phyloP scores from a whole-genome alignment of 2,329 filamentous ascomycete species.

The Aspergillus awamori region DNA sequence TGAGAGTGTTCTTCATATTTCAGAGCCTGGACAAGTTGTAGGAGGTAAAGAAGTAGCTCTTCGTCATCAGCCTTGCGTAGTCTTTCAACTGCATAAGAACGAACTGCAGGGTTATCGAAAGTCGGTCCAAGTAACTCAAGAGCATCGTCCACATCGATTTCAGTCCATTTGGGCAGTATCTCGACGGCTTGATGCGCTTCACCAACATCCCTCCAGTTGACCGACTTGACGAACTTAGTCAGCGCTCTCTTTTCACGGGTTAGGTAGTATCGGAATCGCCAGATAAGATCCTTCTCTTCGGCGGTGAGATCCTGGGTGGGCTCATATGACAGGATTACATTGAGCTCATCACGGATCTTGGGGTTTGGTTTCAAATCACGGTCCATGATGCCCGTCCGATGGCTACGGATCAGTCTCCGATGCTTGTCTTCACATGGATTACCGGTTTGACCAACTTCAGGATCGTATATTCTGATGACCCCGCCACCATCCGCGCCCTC shows the following conservation, averaged over 20 bases:
- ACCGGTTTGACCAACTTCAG: slow-evolving; percentile 83
- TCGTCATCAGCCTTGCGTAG: slow-evolving; percentile 90
- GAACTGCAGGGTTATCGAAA: slow-evolving; percentile 84
- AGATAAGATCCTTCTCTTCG: slow-evolving; percentile 93
- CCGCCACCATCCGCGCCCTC: slow-evolving; percentile 63
- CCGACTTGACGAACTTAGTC: slow-evolving; percentile 97
- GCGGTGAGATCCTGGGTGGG: slow-evolving; percentile 85
- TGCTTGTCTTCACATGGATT: slow-evolving; percentile 97
- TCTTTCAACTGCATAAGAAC: slow-evolving; percentile 90
- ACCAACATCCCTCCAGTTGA: slow-evolving; percentile 84
- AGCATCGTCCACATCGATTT: slow-evolving; percentile 95
- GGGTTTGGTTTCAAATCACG: slow-evolving; percentile 95
- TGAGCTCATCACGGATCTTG: slow-evolving; percentile 91
- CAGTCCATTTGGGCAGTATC: slow-evolving; percentile 88
- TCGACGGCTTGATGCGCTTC: slow-evolving; percentile 90
- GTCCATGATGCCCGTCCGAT: slow-evolving; percentile 90
- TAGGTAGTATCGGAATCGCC: slow-evolving; percentile 95
- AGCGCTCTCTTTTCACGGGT: slow-evolving; percentile 88
- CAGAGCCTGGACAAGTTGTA: slow-evolving; percentile 92
- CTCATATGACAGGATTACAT: slow-evolving; percentile 86
- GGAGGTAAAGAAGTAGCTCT: slow-evolving; percentile 84
- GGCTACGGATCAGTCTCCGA: slow-evolving; percentile 84
- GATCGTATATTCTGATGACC: slow-evolving; percentile 86
- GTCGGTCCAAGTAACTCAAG: slow-evolving; percentile 90
- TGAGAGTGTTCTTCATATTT: slow-evolving; percentile 83